phyloP scores from a whole-genome alignment of 2,329 filamentous ascomycete species.

The Ophiocordyceps camponoti-leonardi region DNA sequence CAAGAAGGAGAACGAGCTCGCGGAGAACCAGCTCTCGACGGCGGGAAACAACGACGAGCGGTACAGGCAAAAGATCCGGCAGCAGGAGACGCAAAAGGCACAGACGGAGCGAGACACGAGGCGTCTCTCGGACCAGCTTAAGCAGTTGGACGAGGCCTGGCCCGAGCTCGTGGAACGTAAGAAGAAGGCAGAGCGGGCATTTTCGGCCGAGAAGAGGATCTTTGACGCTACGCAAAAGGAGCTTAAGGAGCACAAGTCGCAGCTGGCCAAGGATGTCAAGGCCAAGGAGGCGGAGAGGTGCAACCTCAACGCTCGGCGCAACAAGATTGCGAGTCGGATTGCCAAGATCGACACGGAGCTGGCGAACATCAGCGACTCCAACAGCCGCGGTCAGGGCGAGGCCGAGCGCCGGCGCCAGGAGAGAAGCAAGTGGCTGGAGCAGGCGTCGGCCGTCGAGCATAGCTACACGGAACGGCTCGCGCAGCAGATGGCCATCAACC shows the following conservation, averaged over 20 bases:
- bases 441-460: conserved; percentile 26
- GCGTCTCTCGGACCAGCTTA: conserved; percentile 39
- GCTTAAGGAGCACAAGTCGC: conserved; percentile 40
- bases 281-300: conserved; percentile 46
- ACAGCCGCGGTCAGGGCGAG: conserved; percentile 45
- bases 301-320: conserved; percentile 47
- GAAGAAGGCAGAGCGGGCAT: conserved; percentile 33
- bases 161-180: conserved; percentile 45
- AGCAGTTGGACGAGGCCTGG: conserved; percentile 38
- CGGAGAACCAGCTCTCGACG: conserved; percentile 48
- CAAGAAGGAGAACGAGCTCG: conserved; percentile 57
- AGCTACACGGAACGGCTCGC: conserved; percentile 26
- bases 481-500: conserved; percentile 17
- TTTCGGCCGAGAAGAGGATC: conserved; percentile 37
- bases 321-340: conserved; percentile 55
- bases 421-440: conserved; percentile 26
- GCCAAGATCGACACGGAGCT: conserved; percentile 58
- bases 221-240: conserved; percentile 39
- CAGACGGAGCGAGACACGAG: conserved; percentile 41
- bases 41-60: conserved; percentile 61
- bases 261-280: conserved; percentile 45
- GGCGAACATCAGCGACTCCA: conserved; percentile 52
- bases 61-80: conserved; percentile 55
- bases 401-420: conserved; percentile 41
- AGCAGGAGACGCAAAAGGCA: conserved; percentile 57